A percentile compares a stretch with the other conserved stretches of the same genome.
These are phyloP conservation scores for Aspergillus funiculosus DNA, from an alignment of 495 filamentous ascomycete species.

Conservation along the genomic window DNA sequence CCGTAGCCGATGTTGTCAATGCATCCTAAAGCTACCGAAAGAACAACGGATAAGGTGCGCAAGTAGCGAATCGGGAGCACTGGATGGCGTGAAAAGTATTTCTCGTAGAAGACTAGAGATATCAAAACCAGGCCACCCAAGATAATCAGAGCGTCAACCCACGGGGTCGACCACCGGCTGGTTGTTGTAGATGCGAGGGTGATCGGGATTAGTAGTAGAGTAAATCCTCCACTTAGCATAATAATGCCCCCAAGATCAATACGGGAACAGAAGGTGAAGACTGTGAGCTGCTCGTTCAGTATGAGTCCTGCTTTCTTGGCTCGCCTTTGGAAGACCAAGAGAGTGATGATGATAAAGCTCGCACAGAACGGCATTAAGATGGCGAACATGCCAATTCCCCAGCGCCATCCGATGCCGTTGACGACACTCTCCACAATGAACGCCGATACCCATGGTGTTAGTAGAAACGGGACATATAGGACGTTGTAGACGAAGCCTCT, in stretches of 20 bases:
- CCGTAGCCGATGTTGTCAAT: conserved; percentile 39
- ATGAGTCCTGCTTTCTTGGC: conserved; percentile 33
- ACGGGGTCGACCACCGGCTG: conserved; percentile 38
- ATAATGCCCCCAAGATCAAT: conserved; percentile 41
- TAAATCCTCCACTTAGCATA: conserved; percentile 35
- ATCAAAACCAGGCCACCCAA: conserved; percentile 32
- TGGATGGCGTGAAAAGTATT: conserved; percentile 36
- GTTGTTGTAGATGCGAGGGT: conserved; percentile 36
- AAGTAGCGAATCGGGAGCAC: conserved; percentile 43
- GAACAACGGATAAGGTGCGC: conserved; percentile 33
- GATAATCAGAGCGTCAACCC: conserved; percentile 38
- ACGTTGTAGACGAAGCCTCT: conserved; percentile 41
- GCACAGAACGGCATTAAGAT: conserved; percentile 45
- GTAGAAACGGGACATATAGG: conserved; percentile 42
- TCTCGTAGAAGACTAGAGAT: conserved; percentile 40
- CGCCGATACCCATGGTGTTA: conserved; percentile 41
- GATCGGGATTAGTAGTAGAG: conserved; percentile 34
- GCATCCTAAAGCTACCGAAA: conserved; percentile 33
- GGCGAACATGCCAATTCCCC: conserved; percentile 48
- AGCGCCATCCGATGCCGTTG: conserved; percentile 44
- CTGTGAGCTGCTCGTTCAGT: conserved; percentile 24
- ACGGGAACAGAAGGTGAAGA: conserved; percentile 41
- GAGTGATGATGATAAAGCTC: conserved; percentile 41
- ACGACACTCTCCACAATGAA: conserved; percentile 43
- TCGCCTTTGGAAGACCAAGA: conserved; percentile 37